These are phyloP conservation scores for Fusarium verticillioides DNA, from an alignment of 2,329 filamentous ascomycete genomes.

Conservation along the genomic window DNA sequence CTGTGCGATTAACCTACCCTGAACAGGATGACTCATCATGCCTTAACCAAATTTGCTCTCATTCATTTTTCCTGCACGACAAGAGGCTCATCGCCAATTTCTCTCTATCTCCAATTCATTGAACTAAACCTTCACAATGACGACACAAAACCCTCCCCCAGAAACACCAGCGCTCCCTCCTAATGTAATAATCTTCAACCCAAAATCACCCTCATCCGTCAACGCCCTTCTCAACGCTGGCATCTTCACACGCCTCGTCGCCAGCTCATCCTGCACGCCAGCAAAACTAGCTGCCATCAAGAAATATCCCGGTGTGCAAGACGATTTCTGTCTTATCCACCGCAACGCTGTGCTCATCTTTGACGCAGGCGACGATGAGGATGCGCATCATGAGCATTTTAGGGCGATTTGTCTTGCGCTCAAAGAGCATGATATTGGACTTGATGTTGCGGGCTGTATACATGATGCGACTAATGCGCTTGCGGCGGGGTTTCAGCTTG, in stretches of 20 bases:
- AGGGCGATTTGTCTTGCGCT: slow-evolving; percentile 13
- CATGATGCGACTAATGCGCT: slow-evolving; percentile 8
- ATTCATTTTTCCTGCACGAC: background rate
- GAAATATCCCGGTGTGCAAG: background rate
- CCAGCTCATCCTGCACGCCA: background rate
- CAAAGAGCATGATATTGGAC: slow-evolving; percentile 13
- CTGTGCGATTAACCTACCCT: background rate
- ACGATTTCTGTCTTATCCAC: slow-evolving; percentile 5
- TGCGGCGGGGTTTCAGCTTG: slow-evolving; percentile 7
- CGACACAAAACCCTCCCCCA: too few species aligned
- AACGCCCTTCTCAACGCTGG: background rate
- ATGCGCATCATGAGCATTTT: slow-evolving; percentile 13
- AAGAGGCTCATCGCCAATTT: background rate
- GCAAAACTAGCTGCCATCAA: slow-evolving; percentile 2
- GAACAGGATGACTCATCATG: background rate
- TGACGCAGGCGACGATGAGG: background rate
- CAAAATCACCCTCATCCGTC: background rate
- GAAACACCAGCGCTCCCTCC: background rate
- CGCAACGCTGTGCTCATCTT: slow-evolving; percentile 3
- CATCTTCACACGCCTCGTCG: slow-evolving; percentile 4
- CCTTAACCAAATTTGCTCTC: background rate
- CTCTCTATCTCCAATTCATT: background rate
- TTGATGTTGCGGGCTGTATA: slow-evolving; percentile 17
- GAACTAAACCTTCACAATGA: background rate
- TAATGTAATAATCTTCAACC: slow-evolving; percentile 6